Evolutionary conservation across 805 yeast species (phyloP), one percentile per base, ranked within the genome.

Genomic region (Ogataea trehalophila): DNA sequence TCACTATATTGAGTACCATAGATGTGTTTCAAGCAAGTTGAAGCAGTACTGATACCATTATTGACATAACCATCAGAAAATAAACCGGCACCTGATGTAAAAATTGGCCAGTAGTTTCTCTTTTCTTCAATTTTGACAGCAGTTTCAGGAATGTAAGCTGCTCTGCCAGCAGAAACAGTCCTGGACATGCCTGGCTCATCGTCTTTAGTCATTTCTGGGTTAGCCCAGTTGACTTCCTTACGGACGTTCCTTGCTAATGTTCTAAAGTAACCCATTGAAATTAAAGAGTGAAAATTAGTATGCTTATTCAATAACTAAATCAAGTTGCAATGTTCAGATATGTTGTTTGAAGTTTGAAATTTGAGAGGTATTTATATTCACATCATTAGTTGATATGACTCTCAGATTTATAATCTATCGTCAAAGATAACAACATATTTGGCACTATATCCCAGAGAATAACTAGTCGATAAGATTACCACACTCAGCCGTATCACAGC

Each of bases 21-120:
- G 35, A 91, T 71, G 3, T 61, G 69, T n/a, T 75, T 64, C 53
- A 91, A 73, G 70, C 91, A 82, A 17, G 91, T 81, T 36, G 83
- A 75, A n/a, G 85, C 95, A 13, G 94, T 77, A 49, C 87, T 77
- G 47, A 88, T 85, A 45, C 94, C 82, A 68, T 87, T 88, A 65
- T 90, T 90, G 51, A 88, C 85, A 63, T 90, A 91, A 44, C 97
- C 97, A 68, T 92, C 98, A 34, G 95, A 84, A 68, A 91, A 90
- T 40, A 91, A 73, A 46, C 97, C 97, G 0, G 96, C 94, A 52
- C 97, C 97, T 0, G 96, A 82, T 14, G 88, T 83, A 53, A 85
- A 72, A 42, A 87, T 81, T 5, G 94, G 82, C 85, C 89, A 77
- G 54, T 68, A 60, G 9, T 61, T 52, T 33, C 52, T 63, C 17